Evolutionary conservation across 371 early-diverging fungal species (phyloP), one percentile per base, ranked within the genome.

Genomic region (Scutellospora calospora): DNA sequence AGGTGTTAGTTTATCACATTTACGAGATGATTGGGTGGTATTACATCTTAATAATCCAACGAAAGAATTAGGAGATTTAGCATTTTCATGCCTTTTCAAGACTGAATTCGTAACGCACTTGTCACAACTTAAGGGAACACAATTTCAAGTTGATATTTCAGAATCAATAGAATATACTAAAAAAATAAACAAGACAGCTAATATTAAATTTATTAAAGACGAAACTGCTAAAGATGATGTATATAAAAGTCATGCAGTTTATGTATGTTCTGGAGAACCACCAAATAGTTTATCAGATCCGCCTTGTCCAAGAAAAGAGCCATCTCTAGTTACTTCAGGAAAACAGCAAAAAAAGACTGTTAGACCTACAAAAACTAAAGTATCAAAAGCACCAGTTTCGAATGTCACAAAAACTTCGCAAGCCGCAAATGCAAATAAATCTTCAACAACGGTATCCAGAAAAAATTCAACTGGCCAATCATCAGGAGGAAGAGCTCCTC

Each of bases 11-110:
- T 85, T 93, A 55, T 94, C 94, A 2, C 90, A 90, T 33, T 85
- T 90, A 63, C 88, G 90, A 55, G 98, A 98, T 85, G 97, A 96
- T 83, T 95, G 96, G 92, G 87, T 96, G 78, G 93, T 97, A 18
- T 66, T 96, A 22, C 93, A 92, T 80, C 83, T 94, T 18, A 87
- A 91, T 41, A 81, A 76, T 33, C 89, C 91, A 41, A 94, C 90
- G 22, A 93, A 93, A 72, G 90, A 90, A 65, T 92, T 84, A 71
- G 79, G 84, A 49, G 57, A 52, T 55, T 49, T 71, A 5, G 80
- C 88, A 60, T 45, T 89, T 5, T 86, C 85, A n/a, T 89, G 88
- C 79, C 81, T 82, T 62, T 94, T 95, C 85, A 97, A 97, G 87
- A 97, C 97, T 5, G 98, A 97, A 86, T 84, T 97, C 38, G 85